Base-by-base conservation (phyloP, 2,329 filamentous ascomycete genomes). In the Phoma sp. region DNA sequence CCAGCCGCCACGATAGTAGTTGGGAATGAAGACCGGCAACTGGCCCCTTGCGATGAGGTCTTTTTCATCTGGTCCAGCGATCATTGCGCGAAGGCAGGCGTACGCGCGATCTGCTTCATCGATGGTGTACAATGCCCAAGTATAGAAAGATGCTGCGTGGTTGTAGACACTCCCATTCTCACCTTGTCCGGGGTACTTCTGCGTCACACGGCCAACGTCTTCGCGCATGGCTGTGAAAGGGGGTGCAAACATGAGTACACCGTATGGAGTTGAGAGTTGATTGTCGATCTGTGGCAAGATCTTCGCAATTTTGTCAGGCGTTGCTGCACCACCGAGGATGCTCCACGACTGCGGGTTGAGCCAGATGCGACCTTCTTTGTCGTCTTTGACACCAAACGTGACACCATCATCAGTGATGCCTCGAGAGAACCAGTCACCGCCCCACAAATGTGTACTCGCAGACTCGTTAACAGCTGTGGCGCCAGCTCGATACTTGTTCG, bases 131-230 rank as follows among this genome's bases (percentile, higher is more conserved):
- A 85, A 66, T 10, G 78, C 78, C 74, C 83, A 80, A 40, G 81
- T 76, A 67, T 83, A 85, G 64, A 84, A 85, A 10, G 80, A 77
- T 26, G 76, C 78, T 0, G 83, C 82, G 65, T 85, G 83, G 72
- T 84, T 85, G 68, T 85, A 85, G 15, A 85, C 81, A 20, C 80
- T 80, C 1, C 76, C 83, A 65, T 85, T 85, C 69, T 85, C 83
- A n/a, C 79, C 83, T 37, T 81, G 81, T 2, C 83, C 83, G 2
- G 82, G 79, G 52, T 81, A 83, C 67, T 85, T 85, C 64, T 85
- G 82, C 53, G 83, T 84, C 12, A 85, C 83, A 38, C 83, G 82
- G 9, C 83, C 83, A 18, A 85, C 76, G 53, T 85, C 82, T 69
- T 85, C 83, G 46, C 82, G 81, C 83, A 85, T 85, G 7, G 69